Evolutionary conservation across 2,329 filamentous ascomycete species (phyloP).

Genomic region (Aspergillus novofumigatus): DNA sequence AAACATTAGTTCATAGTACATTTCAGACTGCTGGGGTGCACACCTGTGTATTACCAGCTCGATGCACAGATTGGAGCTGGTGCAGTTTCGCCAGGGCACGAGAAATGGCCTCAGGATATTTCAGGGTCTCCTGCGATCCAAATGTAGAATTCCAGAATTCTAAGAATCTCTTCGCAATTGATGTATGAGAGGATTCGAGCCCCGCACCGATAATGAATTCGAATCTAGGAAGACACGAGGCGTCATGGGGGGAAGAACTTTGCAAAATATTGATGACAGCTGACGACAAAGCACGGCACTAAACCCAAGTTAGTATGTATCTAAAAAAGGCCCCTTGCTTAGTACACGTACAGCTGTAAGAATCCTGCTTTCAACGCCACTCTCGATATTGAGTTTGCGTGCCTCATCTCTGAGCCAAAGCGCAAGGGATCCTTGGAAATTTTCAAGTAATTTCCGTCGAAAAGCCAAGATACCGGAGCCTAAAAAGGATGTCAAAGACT

Average conservation of each 20-base stretch:
- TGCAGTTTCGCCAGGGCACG: constrained; percentile 58
- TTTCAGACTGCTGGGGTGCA: constrained; percentile 3
- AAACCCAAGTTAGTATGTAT: constrained; percentile 17
- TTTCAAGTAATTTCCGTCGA: constrained; percentile 53
- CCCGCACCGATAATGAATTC: constrained; percentile 50
- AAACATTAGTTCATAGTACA: constrained; percentile 2
- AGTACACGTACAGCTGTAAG: constrained; percentile 32
- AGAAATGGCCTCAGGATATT: constrained; percentile 64
- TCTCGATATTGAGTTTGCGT: constrained; percentile 23
- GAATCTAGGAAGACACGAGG: constrained; percentile 47
- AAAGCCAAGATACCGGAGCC: constrained; percentile 48
- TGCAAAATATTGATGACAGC: constrained; percentile 30
- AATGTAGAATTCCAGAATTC: constrained; percentile 69
- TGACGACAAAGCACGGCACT: constrained; percentile 32
- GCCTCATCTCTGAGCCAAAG: constrained; percentile 34
- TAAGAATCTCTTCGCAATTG: constrained; percentile 50
- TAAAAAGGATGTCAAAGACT: constrained; percentile 52
- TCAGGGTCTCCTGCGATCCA: constrained; percentile 53
- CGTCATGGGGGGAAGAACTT: constrained; percentile 23
- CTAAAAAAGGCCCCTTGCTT: constrained; percentile 1
- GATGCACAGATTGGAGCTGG: constrained; percentile 46
- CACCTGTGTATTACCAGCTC: constrained; percentile 27
- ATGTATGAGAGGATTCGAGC: constrained; percentile 50
- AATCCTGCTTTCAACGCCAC: constrained; percentile 27
- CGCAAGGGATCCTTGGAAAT: constrained; percentile 49